Evolutionary conservation across 345 rosid species (phyloP).

Genomic region (Conringia planisiliqua): DNA sequence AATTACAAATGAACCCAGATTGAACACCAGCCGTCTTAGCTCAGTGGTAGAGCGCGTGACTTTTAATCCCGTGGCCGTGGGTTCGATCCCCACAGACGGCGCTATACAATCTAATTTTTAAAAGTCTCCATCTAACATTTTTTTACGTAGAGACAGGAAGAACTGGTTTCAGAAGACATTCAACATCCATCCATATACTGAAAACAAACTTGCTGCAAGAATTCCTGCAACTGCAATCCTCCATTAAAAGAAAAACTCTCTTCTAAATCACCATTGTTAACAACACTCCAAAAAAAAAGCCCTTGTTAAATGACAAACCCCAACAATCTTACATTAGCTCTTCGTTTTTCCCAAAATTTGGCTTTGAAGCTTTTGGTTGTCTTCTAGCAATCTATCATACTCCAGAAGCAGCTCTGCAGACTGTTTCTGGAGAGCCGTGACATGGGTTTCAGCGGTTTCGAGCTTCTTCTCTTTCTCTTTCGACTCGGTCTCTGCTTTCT

Average conservation of each 20-base stretch:
- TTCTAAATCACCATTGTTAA: conserved; percentile 1
- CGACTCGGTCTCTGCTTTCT: conserved; percentile 62
- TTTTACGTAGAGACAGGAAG: not conserved
- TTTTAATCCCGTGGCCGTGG: conserved; percentile 16
- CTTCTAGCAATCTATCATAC: conserved; percentile 83
- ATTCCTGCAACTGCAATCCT: not conserved
- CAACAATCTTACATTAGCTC: not conserved
- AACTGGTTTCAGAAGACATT: not conserved
- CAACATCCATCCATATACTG: not conserved
- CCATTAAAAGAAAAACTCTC: not conserved
- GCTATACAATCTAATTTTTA: too few relatives aligned
- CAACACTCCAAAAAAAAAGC: not conserved
- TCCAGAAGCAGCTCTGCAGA: conserved; percentile 87
- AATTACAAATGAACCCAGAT: rapidly evolving
- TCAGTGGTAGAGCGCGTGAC: conserved; percentile 18
- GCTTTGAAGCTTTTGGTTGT: conserved; percentile 85
- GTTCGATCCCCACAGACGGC: conserved; percentile 13
- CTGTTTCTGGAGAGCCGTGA: conserved; percentile 76
- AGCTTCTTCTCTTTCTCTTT: conserved; percentile 75
- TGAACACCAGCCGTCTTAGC: not conserved
- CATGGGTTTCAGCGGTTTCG: conserved; percentile 84
- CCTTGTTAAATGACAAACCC: conserved; percentile 1
- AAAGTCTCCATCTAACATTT: too few relatives aligned
- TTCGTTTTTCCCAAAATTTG: conserved; percentile 30
- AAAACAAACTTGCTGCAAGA: conserved; percentile 12